A percentile compares a stretch with the other conserved stretches of the same genome.
Evolutionary conservation across 805 yeast genomes (phyloP).

Genomic region (Hanseniaspora vineae): DNA sequence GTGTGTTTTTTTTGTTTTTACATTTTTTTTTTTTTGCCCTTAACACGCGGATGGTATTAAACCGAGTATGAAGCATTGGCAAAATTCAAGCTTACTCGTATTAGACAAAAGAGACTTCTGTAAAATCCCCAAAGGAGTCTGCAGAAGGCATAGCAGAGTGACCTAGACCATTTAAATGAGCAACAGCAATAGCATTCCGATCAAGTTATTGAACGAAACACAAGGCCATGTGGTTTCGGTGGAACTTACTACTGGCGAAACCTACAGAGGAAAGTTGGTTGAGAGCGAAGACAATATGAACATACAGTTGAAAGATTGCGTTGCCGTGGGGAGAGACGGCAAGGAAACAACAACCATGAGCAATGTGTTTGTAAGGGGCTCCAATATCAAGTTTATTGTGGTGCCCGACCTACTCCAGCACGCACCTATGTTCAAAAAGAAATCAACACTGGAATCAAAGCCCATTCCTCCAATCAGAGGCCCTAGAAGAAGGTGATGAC

Average conservation of each 20-base stretch:
- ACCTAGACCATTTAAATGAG: slow-evolving; percentile 1
- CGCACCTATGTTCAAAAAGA: slow-evolving; percentile 67
- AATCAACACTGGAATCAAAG: slow-evolving; percentile 37
- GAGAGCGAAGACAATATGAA: slow-evolving; percentile 95
- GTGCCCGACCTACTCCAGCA: slow-evolving; percentile 80
- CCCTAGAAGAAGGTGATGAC: slow-evolving; percentile 27
- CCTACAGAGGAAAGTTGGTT: slow-evolving; percentile 73
- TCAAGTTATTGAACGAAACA: slow-evolving; percentile 76
- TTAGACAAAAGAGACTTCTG: too few relatives aligned
- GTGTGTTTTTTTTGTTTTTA: too few relatives aligned
- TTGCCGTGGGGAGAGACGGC: slow-evolving; percentile 68
- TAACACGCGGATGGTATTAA: too few relatives aligned
- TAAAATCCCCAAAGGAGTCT: not conserved
- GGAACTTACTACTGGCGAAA: slow-evolving; percentile 75
- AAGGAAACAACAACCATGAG: slow-evolving; percentile 53
- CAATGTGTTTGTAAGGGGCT: slow-evolving; percentile 83
- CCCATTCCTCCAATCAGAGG: slow-evolving; percentile 66
- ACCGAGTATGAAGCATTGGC: too few relatives aligned
- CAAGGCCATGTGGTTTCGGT: slow-evolving; percentile 77
- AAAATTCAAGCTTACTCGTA: too few relatives aligned
- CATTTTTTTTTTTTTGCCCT: too few relatives aligned
- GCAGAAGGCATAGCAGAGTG: not conserved
- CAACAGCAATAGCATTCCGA: slow-evolving; percentile 54
- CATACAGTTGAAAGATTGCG: slow-evolving; percentile 69
- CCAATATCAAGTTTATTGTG: slow-evolving; percentile 70